Base-by-base conservation (phyloP, 768 basidiomycete genomes). In the Hortiboletus campestris region DNA sequence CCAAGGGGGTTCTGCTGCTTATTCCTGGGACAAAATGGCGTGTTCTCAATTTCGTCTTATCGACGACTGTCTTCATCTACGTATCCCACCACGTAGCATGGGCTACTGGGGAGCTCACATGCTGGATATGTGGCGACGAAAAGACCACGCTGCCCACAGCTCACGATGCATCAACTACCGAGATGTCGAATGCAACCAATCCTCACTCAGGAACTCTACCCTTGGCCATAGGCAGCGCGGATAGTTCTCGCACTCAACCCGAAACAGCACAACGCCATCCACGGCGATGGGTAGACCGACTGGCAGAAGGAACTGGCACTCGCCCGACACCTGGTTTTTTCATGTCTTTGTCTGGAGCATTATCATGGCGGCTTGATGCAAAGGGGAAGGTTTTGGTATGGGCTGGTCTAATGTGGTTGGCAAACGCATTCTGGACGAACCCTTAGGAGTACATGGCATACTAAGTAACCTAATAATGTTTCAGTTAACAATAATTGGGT, bases 61-160 rank as follows among this genome's bases (percentile, higher is more conserved):
- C 91, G 16, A 84, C 85, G 16, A 72, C 84, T 32, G 78, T 90
- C 67, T 97, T 96, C 73, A 72, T 95, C 61, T 95, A 86, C 72
- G 67, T 95, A 32, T 88, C 83, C 54, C 80, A 94, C 69, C 82
- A 82, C 57, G 84, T 91, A 47, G 84, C 91, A 11, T 79, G 80
- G 63, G 91, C 92, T 22, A 91, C 88, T 2, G 82, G 82, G 10
- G 80, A 86, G 47, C 73, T 95, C 47, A 91, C 93, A 9, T 74
- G 60, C 52, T 77, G 76, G 74, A 73, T 86, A 48, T 85, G 84
- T 55, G 76, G 72, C n/a, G 64, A 60, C 28, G 56, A 63, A 32
- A 63, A 71, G 29, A 67, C 63, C 25, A 60, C 61, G 14, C 53
- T 70, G 36, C 67, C 66, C 28, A 56, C 53, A 35, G 53, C 61